Evolutionary conservation across 495 filamentous ascomycete species (phyloP).

Genomic region (Cercophora scortea): DNA sequence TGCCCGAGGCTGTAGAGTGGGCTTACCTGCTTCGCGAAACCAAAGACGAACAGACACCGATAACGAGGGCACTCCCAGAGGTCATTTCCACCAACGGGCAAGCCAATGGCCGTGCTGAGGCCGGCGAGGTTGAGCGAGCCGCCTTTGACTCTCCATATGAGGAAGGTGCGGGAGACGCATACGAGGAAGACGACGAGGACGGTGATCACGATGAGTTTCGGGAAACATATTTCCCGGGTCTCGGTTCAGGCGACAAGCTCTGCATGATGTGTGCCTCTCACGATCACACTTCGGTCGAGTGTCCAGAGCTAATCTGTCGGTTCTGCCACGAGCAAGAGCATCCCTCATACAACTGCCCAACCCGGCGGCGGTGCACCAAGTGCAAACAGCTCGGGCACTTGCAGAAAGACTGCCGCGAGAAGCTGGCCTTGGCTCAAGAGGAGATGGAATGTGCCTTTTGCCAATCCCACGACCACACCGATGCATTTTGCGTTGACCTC

Average conservation of each 20-base stretch:
- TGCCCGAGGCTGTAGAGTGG: no score
- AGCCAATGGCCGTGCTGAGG: neutral
- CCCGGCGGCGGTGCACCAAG: constrained; percentile 26
- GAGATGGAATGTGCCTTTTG: constrained; percentile 31
- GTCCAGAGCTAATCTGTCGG: constrained; percentile 23
- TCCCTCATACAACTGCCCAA: constrained; percentile 25
- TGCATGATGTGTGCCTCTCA: constrained; percentile 31
- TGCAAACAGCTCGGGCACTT: constrained; percentile 34
- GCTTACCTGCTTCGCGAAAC: no score
- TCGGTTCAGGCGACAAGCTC: constrained; percentile 18
- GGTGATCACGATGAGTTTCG: constrained; percentile 15
- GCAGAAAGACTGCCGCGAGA: constrained; percentile 22
- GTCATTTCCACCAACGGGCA: neutral
- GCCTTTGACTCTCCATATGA: neutral
- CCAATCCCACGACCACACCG: constrained; percentile 20
- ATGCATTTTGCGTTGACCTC: constrained; percentile 25
- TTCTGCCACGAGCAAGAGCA: constrained; percentile 28
- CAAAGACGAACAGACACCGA: no score
- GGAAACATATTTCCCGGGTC: constrained; percentile 30
- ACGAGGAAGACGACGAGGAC: neutral
- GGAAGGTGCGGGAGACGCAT: neutral
- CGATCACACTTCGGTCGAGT: constrained; percentile 23
- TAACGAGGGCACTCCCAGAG: no score
- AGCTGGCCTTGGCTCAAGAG: constrained; percentile 22
- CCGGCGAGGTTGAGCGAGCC: neutral